Evolutionary conservation across 2,329 filamentous ascomycete genomes (phyloP).

Genomic region (Camptophora hylomeconis): DNA sequence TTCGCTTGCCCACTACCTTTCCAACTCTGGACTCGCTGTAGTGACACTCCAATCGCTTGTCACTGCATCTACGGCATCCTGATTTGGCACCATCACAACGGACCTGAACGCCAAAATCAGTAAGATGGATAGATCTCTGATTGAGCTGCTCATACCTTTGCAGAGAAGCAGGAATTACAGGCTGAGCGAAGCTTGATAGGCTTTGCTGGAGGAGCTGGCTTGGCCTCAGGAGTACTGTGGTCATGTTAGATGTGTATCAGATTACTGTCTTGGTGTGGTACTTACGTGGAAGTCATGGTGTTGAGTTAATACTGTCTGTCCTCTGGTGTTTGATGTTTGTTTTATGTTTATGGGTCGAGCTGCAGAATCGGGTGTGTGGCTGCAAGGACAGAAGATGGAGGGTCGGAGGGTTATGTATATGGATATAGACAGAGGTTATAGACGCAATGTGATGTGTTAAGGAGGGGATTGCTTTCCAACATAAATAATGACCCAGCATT

Average conservation of each 20-base stretch:
- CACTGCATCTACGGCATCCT: slow-evolving; percentile 15
- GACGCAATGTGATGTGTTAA: no score
- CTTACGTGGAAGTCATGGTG: no score
- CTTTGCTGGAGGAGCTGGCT: slow-evolving; percentile 4
- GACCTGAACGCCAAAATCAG: slow-evolving; percentile 11
- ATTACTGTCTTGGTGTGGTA: neutral
- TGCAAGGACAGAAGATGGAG: no score
- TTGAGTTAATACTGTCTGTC: no score
- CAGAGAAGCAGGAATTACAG: slow-evolving; percentile 17
- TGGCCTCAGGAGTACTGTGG: neutral
- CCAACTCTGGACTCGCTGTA: slow-evolving; percentile 18
- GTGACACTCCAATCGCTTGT: slow-evolving; percentile 15
- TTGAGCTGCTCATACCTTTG: slow-evolving; percentile 16
- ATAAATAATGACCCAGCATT: no score
- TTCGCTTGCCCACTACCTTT: slow-evolving; percentile 17
- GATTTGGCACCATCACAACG: slow-evolving; percentile 18
- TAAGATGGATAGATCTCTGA: no score
- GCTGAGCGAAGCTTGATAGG: slow-evolving; percentile 16
- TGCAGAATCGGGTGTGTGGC: no score
- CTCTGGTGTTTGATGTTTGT: no score
- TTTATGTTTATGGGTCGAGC: no score
- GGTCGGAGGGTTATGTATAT: no score
- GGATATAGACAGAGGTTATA: no score
- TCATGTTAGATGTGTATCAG: neutral
- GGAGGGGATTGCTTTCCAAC: no score